Evolutionary conservation across 441 rosid species (phyloP).

Genomic region (Brassica balearica): DNA sequence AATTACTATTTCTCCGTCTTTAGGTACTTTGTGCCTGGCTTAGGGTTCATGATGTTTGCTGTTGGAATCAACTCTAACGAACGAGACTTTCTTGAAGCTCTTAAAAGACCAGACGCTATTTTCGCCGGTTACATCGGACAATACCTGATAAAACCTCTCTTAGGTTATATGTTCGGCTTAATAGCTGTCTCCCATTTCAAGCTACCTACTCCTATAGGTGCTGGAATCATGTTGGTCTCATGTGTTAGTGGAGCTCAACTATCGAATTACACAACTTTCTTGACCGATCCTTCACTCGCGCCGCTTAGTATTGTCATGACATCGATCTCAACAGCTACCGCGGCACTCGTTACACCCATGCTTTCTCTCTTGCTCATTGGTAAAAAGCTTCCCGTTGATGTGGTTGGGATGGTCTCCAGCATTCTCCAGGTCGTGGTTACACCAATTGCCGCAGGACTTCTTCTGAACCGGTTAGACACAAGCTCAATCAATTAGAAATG

Average conservation of each 20-base stretch:
- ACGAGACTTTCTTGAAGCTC: conserved; percentile 79
- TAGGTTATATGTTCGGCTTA: conserved; percentile 79
- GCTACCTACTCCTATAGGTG: conserved; percentile 86
- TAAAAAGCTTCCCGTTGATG: conserved; percentile 88
- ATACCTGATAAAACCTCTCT: conserved; percentile 78
- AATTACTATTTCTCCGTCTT: not conserved
- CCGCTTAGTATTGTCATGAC: conserved; percentile 96
- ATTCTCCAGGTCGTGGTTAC: conserved; percentile 83
- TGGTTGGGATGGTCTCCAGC: conserved; percentile 87
- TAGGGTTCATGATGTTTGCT: conserved; percentile 95
- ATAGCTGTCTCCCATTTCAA: conserved; percentile 63
- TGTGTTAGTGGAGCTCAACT: conserved; percentile 98
- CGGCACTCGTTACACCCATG: conserved; percentile 76
- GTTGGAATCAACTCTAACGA: conserved; percentile 90
- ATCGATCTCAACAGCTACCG: conserved; percentile 87
- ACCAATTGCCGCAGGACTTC: conserved; percentile 83
- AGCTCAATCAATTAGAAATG: conserved; percentile 9
- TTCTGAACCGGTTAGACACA: conserved; percentile 71
- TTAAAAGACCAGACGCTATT: conserved; percentile 75
- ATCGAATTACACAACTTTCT: conserved; percentile 87
- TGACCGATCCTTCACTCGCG: conserved; percentile 81
- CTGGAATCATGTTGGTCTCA: conserved; percentile 92
- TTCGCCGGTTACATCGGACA: conserved; percentile 84
- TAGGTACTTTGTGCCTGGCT: conserved; percentile 92
- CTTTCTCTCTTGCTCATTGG: conserved; percentile 89